Evolutionary conservation across 345 rosid genomes (phyloP), one percentile per base, ranked within the genome.

Genomic region (Eucalyptus melliodora): DNA sequence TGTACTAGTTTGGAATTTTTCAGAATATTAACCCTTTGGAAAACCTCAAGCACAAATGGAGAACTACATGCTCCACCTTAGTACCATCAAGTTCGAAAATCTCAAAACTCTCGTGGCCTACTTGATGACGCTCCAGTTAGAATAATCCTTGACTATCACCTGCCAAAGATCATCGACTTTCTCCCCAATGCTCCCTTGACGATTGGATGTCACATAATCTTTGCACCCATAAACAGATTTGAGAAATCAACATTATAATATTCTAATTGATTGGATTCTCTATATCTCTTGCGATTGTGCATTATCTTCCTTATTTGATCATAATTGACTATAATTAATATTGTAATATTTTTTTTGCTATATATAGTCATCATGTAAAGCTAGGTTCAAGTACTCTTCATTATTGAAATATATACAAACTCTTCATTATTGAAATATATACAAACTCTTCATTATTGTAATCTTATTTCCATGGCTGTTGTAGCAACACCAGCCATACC

Each of bases 91-190:
- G 16, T 77, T 26, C 6, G 16, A 77, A 37, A 3, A 72, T 72
- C 3, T 19, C 4, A 51, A 51, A 51, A 51, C 56, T 51, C 23
- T 17, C 7, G 56, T 51, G 24, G 59, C 59, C 59, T 53, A 53
- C 26, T 53, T 53, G 59, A 19, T 53, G 23, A 77, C 24, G 1
- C 16, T 40, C 47, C 7, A 26, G 9, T 77, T 44, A 21, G 47
- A 77, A 40, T 40, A 77, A 5, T 37, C 83, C 26, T 40, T 11
- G 83, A 77, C 47, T 40, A 90, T 87, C 91, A 98, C 99, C 98
- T 95, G 97, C 92, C 96, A 96, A 87, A 98, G 94, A 91, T 96
- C 97, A 88, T 96, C 97, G 87, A 95, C 88, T 93, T 95, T 98
- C 87, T 95, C 97, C n/a, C 95, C 92, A 77, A 65, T 40, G 45